phyloP scores from a whole-genome alignment of 2,329 filamentous ascomycete genomes.

The Pseudocercospora eumusae region DNA sequence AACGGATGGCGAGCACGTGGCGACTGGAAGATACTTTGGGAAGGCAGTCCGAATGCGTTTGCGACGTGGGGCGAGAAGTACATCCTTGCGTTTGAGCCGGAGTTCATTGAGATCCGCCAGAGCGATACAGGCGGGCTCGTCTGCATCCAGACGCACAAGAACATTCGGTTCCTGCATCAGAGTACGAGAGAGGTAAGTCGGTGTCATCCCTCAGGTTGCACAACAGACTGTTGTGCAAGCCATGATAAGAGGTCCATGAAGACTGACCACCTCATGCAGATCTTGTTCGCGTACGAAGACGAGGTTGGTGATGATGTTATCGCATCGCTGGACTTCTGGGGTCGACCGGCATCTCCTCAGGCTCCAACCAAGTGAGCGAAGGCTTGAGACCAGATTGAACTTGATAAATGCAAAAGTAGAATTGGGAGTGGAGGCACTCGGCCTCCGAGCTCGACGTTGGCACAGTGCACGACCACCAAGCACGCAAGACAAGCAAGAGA shows the following conservation, averaged over 20 bases:
- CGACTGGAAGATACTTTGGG: slow-evolving; percentile 98
- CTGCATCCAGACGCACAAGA: slow-evolving; percentile 94
- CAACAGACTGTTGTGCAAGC: slow-evolving; percentile 2
- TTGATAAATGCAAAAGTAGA: neutral
- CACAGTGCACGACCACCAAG: neutral
- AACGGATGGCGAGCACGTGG: slow-evolving; percentile 96
- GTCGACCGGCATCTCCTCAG: slow-evolving; percentile 31
- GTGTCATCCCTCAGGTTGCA: neutral
- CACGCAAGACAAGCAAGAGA: neutral
- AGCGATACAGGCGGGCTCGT: slow-evolving; percentile 89
- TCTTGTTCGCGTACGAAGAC: slow-evolving; percentile 96
- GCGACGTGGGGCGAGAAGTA: slow-evolving; percentile 88
- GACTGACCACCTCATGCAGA: slow-evolving; percentile 57
- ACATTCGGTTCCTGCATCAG: slow-evolving; percentile 91
- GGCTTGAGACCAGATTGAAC: neutral
- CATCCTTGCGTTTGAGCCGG: slow-evolving; percentile 94
- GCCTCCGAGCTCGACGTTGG: neutral
- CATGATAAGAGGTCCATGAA: neutral
- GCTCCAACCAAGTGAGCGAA: slow-evolving; percentile 20
- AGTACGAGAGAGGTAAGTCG: slow-evolving; percentile 86
- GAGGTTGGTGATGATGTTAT: slow-evolving; percentile 91
- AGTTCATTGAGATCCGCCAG: slow-evolving; percentile 94
- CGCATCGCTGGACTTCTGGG: slow-evolving; percentile 96
- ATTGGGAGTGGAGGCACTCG: neutral
- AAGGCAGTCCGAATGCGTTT: slow-evolving; percentile 87